Evolutionary conservation across 2,329 filamentous ascomycete species (phyloP).

Genomic region (Ophiostoma novo-ulmi): DNA sequence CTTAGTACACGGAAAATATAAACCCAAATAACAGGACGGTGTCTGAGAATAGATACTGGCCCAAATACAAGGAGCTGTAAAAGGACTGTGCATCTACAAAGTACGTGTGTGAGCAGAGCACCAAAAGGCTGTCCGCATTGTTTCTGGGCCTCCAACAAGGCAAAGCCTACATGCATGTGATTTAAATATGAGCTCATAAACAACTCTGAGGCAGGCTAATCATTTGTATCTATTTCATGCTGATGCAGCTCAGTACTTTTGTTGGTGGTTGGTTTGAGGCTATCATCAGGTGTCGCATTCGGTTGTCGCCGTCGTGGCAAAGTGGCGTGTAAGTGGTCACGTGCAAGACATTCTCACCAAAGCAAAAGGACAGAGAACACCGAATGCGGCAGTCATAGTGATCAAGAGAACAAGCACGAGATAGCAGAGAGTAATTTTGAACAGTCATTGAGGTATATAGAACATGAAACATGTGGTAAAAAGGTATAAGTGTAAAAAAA

Average conservation of each 20-base stretch:
- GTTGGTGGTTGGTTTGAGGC: no score
- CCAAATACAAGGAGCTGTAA: neutral
- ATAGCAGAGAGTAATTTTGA: neutral
- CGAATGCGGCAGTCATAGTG: neutral
- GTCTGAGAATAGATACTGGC: neutral
- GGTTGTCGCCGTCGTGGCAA: neutral
- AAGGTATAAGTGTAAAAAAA: neutral
- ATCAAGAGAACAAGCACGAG: neutral
- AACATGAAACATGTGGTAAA: neutral
- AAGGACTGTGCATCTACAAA: neutral
- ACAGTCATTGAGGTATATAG: neutral
- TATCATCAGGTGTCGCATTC: neutral
- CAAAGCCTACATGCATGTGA: neutral
- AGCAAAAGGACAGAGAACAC: neutral
- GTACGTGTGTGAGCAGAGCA: neutral
- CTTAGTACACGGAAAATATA: neutral
- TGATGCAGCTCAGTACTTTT: neutral
- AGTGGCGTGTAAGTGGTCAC: constrained; percentile 1
- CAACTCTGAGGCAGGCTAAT: no score
- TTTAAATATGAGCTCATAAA: no score
- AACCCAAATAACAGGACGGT: neutral
- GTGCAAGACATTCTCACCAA: constrained; percentile 1
- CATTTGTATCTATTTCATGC: neutral
- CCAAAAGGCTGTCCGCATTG: neutral
- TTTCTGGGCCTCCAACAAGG: neutral